Base-by-base conservation (phyloP, 768 basidiomycete genomes). In the Lyophyllum decastes region DNA sequence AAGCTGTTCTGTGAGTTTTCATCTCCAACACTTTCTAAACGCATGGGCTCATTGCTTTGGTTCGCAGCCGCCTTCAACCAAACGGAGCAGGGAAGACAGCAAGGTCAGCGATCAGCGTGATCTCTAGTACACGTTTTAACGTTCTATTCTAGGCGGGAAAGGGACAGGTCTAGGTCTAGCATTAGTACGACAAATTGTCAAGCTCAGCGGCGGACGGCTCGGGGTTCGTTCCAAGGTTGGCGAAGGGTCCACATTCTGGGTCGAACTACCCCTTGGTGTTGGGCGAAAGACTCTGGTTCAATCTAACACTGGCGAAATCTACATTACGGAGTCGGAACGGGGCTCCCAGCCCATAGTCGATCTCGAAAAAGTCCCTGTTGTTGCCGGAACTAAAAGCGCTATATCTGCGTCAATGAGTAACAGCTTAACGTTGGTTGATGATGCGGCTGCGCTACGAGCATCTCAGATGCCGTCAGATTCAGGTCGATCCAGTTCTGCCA, bases 161-260 rank as follows among this genome's bases (percentile, higher is more conserved):
- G 86, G 86, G 3, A 87, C 90, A 0, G 90, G 90, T 7, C 72
- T 93, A 11, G 90, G 91, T 22, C 67, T 92, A 19, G 90, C 90
- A 1, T 77, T 93, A 6, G 89, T 91, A 45, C 80, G 89, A 47
- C 87, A 89, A 61, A 92, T 93, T 44, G 88, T 93, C 62, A 88
- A 86, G 64, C 72, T 90, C 40, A 86, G 82, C 49, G 86, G 87
- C 41, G 91, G 91, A 19, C 80, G 90, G 49, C 73, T 92, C 26
- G 90, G 87, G n/a, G 80, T 88, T n/a, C 74, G 72, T 59, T 85
- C 83, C 17, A 83, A 86, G 68, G 73, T 82, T 1, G 81, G 82
- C 8, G 76, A 83, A 63, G 94, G 94, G 16, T 91, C 88, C 34
- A 92, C 88, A 35, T 95, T 95, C 75, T 95, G 93, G 94, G 88